Evolutionary conservation across 768 basidiomycete genomes (phyloP).

Genomic region (Lactifluus rugatus): DNA sequence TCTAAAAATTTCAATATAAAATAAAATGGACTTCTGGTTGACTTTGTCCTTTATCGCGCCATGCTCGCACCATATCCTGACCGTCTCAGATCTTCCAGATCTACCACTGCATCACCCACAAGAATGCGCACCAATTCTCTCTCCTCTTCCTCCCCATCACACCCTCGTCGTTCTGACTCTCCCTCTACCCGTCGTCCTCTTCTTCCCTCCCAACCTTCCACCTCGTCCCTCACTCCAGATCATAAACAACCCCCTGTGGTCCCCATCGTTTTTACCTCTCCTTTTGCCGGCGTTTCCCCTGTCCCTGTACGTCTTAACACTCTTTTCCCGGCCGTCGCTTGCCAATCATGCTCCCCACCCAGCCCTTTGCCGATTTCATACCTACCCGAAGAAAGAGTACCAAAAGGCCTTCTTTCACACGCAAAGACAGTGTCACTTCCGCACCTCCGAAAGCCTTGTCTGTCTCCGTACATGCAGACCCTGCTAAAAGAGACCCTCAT

Average conservation of each 20-base stretch:
- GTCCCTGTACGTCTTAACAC: constrained; percentile 4
- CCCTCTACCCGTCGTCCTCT: neutral
- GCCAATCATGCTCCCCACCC: neutral
- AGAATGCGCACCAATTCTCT: constrained; percentile 14
- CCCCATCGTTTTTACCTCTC: constrained; percentile 4
- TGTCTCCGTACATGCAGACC: neutral
- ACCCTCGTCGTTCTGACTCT: neutral
- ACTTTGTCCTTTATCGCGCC: neutral
- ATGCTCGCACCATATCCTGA: constrained; percentile 16
- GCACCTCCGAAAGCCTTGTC: neutral
- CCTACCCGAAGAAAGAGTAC: constrained; percentile 12
- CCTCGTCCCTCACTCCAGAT: constrained; percentile 9
- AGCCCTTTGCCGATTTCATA: constrained; percentile 18
- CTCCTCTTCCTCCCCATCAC: neutral
- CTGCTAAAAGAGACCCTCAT: constrained; percentile 21
- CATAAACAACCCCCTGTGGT: neutral
- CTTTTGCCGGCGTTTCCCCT: constrained; percentile 3
- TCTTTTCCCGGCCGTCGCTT: neutral
- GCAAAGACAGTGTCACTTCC: constrained; percentile 5
- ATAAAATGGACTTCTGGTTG: too few species aligned
- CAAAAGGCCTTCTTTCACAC: constrained; percentile 2
- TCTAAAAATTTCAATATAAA: neutral
- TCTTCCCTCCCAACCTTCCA: constrained; percentile 3
- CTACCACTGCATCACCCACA: neutral
- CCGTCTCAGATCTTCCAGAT: constrained; percentile 5